Base-by-base conservation (phyloP, 2,329 filamentous ascomycete species). In the Hypoxylon sp. region DNA sequence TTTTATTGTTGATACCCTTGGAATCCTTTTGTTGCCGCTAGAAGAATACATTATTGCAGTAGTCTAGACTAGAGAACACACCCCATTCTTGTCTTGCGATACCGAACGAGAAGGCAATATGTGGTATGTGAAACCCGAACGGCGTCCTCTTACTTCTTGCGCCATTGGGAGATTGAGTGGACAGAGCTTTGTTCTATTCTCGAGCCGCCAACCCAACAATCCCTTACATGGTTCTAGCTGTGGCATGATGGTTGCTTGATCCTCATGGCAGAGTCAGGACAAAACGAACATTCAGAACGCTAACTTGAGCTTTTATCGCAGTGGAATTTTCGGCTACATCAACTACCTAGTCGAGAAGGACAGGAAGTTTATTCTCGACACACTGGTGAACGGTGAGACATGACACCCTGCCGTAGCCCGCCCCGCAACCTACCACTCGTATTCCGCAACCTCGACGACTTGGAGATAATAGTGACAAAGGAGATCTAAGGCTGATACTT, bases 301-400 rank as follows among this genome's bases (percentile, higher is more conserved):
- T 77, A 65, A 70, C 67, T 71, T 59, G 41, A 49, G 69, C 67
- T 49, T 43, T 62, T 68, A 55, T 69, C 64, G 67, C 65, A 95
- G 93, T 90, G 93, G 93, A 82, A 97, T 96, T 83, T 97, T 98
- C 85, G 95, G 95, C 78, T 98, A 98, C 88, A 93, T 98, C 86
- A 98, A 98, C 87, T 98, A 98, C 85, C 86, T 98, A 81, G 94
- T 98, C 81, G 96, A 98, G 88, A 98, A 97, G 89, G 95, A 98
- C 86, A 90, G 96, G 82, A 94, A 93, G 84, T 97, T 92, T 85
- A 97, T 98, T 81, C 88, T 98, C 79, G 91, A 98, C 81, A 98
- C 95, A 70, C 88, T 99, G 75, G 92, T 98, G 82, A 98, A 98
- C 86, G 95, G 94, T 94, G 83, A 82, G 90, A 84, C 67, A 67